Evolutionary conservation across 495 filamentous ascomycete genomes (phyloP), one percentile per base, ranked within the genome.

Genomic region (Viridothelium virens): DNA sequence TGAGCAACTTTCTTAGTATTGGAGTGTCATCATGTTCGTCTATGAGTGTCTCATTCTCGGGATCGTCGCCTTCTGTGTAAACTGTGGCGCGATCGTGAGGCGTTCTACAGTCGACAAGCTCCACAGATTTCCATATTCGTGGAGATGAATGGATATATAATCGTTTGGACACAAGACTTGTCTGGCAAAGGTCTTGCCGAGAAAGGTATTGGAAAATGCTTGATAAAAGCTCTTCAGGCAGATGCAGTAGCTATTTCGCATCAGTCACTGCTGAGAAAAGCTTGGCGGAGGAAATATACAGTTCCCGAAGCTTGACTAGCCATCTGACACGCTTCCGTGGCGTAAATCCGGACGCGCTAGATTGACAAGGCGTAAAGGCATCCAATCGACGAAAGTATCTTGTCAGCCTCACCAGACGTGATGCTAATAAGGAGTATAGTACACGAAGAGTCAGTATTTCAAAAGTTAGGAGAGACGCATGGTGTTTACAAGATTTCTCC

Each of bases 1-100:
- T 63, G 11, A 69, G 50, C 48, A 77, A 63, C 61, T 70, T 72
- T 62, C 69, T 67, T 18, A 75, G 70, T 33, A 75, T 65, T 33
- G 72, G 74, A 38, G 70, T 75, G 56, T 77, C 74, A 64, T 77
- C 73, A 66, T 77, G 74, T 38, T 75, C 69, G 64, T 77, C 73
- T 4, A 53, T 7, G 9, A 12, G 10, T n/a, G 9, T 63, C 5
- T 18, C 25, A 7, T 59, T 18, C 7, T 59, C 31, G 10, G 25
- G 31, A 14, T 36, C 11, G 7, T 7, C 18, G 33, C 25, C 53
- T 14, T 39, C 18, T 3, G 12, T 63, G n/a, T 63, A 9, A 9
- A 41, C 64, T 18, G 39, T 18, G 34, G 16, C 66, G 48, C 33
- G 61, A 39, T 62, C 65, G 46, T 65, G 62, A 53, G 64, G 56